Evolutionary conservation across 441 rosid species (phyloP).

Genomic region (Adansonia grandidieri): DNA sequence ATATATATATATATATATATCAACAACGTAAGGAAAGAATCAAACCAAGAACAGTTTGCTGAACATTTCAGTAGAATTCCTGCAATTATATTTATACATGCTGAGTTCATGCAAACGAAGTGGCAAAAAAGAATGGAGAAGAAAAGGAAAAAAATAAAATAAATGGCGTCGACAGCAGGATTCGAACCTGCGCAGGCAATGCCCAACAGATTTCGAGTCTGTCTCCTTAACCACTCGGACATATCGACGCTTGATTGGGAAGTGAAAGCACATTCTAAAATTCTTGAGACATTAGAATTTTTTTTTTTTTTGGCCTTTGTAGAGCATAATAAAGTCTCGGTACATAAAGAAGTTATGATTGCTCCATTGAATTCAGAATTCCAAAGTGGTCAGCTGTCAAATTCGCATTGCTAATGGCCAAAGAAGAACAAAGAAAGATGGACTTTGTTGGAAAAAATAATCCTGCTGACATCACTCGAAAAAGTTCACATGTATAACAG

Average conservation of each 20-base stretch:
- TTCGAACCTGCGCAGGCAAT: constrained; percentile 74
- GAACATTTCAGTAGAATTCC: neutral
- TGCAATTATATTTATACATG: neutral
- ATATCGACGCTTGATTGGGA: constrained; percentile 45
- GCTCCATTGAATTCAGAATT: neutral
- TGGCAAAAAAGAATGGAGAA: neutral
- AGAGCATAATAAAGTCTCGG: too few relatives aligned
- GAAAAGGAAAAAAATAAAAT: too few relatives aligned
- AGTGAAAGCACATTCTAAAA: neutral
- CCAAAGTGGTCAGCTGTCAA: neutral
- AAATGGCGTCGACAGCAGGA: constrained; percentile 55
- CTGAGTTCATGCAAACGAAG: neutral
- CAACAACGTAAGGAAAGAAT: constrained; percentile 14
- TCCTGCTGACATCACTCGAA: too few relatives aligned
- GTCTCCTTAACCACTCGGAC: constrained; percentile 98
- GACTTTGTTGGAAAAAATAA: neutral
- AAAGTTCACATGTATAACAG: too few relatives aligned
- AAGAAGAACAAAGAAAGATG: neutral
- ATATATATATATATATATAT: neutral
- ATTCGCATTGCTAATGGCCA: neutral
- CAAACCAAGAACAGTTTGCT: neutral
- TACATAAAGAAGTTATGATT: neutral
- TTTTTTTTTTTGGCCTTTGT: too few relatives aligned
- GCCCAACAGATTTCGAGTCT: constrained; percentile 90
- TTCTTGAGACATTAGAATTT: neutral